Evolutionary conservation across 352 stramenopile species (phyloP), one percentile per base, ranked within the genome.

Genomic region (Peronospora belbahrii): DNA sequence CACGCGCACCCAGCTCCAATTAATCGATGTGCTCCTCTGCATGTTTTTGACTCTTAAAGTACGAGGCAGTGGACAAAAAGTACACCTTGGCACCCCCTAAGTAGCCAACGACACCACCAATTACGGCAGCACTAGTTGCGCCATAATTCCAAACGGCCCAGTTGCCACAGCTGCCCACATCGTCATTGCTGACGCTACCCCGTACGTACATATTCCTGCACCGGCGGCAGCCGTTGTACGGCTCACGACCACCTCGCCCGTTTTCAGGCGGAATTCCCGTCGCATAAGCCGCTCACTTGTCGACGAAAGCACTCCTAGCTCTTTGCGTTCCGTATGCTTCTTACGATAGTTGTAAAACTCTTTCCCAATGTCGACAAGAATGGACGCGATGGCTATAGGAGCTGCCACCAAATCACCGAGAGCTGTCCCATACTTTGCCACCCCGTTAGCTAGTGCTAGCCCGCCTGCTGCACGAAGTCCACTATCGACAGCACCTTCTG

Each of bases 291-390:
- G 72, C 54, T 90, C 81, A 19, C 70, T 88, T 0, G 78, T 75
- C 2, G 60, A 56, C 4, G 81, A 89, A 2, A 87, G 54, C 34
- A 90, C 74, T 4, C 74, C 74, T 3, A 83, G 58, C 2, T 65
- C 56, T 40, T 81, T 83, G 19, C 77, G 65, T 48, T 88, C 78
- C 2, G 59, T 62, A 37, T 88, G 74, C 30, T 83, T 83, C 22
- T 80, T 67, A 14, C 81, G 76, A 42, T 87, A 90, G 18, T 88
- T 65, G 43, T 85, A 83, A 56, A 87, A 92, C 32, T 92, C 81
- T 48, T 87, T 88, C 1, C 81, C 78, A 39, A 92, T 74, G 23
- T 92, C 81, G 6, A 90, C 76, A n/a, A 92, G 66, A 15, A 92
- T 92, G 19, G 81, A 88, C 3, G 81, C 81, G 20, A 92, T 69